phyloP scores from a whole-genome alignment of 305 asterid species.

The Fraxinus angustifolia region DNA sequence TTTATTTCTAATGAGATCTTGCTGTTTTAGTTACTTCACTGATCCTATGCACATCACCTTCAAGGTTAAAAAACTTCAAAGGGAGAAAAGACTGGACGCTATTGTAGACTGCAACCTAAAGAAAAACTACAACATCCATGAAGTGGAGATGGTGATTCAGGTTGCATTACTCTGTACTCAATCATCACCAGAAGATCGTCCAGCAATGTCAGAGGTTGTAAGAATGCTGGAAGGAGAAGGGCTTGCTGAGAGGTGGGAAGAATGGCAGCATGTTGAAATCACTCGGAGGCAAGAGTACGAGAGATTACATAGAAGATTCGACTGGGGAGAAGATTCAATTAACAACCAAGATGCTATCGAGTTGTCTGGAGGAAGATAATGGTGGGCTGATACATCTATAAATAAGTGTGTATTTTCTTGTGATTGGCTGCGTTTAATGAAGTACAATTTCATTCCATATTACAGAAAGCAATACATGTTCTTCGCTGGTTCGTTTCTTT shows the following conservation, averaged over 20 bases:
- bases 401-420: constrained; percentile 19
- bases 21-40: not conserved
- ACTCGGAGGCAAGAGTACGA: constrained; percentile 70
- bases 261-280: constrained; percentile 83
- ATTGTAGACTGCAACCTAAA: constrained; percentile 69
- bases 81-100: constrained; percentile 63
- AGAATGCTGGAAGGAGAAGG: constrained; percentile 96
- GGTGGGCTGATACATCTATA: not conserved
- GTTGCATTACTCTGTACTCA: constrained; percentile 84
- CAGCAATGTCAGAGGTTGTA: constrained; percentile 88
- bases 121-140: constrained; percentile 49
- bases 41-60: not conserved
- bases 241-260: constrained; percentile 90
- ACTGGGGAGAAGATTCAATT: constrained; percentile 75
- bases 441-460: not conserved
- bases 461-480: not conserved
- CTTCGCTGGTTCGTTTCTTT: not conserved
- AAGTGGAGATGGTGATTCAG: constrained; percentile 93
- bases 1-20: not conserved
- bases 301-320: constrained; percentile 71
- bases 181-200: constrained; percentile 79
- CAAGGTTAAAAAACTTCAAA: constrained; percentile 75
- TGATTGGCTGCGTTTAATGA: not conserved
- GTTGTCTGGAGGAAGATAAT: constrained; percentile 74
- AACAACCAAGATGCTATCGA: constrained; percentile 76